Evolutionary conservation across 345 rosid genomes (phyloP).

Genomic region (Ailanthus altissimus): DNA sequence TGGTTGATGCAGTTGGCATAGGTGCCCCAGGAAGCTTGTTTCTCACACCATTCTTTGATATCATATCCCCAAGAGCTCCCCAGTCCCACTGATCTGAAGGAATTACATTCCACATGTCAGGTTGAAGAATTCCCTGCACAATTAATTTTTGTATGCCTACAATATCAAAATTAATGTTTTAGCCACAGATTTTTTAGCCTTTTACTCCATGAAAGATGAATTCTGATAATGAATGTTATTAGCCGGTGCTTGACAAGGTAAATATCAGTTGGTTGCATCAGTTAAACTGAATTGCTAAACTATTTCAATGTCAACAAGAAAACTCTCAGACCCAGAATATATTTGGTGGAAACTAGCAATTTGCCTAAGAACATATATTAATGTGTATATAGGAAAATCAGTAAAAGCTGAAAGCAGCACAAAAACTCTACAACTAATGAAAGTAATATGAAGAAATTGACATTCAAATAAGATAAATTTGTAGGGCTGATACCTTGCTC

Average conservation of each 20-base stretch:
- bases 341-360: neutral
- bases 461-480: neutral
- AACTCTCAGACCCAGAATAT: neutral
- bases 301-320: neutral
- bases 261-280: neutral
- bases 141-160: no score
- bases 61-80: no score
- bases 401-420: neutral
- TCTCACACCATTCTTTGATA: constrained; percentile 51
- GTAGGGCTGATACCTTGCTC: neutral
- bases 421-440: neutral
- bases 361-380: neutral
- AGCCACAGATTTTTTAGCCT: neutral
- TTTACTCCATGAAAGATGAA: neutral
- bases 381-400: neutral
- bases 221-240: neutral
- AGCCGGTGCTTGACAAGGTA: neutral
- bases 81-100: no score
- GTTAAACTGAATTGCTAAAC: neutral
- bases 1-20: constrained; percentile 94
- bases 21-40: constrained; percentile 82
- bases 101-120: no score
- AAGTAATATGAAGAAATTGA: neutral
- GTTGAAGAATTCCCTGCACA: constrained; percentile 23
- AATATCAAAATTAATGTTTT: neutral